Evolutionary conservation across 2,329 filamentous ascomycete species (phyloP).

Genomic region (Emergomyces orientalis): DNA sequence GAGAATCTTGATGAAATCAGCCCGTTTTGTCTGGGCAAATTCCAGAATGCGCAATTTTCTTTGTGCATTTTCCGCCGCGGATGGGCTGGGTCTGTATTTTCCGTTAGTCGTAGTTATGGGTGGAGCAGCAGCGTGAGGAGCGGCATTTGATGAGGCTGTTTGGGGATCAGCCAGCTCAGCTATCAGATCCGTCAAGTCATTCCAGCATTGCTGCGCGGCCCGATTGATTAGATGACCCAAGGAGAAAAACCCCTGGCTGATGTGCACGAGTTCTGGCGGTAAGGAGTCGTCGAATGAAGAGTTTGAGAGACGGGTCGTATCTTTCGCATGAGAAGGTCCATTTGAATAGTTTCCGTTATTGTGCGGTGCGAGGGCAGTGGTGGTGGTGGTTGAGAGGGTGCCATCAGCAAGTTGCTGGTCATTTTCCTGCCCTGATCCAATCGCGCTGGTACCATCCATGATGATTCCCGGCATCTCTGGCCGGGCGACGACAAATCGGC

Average conservation of each 20-base stretch:
- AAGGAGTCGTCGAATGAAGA: conserved; percentile 19
- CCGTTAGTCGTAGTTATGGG: conserved; percentile 20
- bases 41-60: conserved; percentile 70
- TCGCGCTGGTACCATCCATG: conserved; percentile 25
- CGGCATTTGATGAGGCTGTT: conserved; percentile 40
- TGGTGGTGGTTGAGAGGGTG: background rate
- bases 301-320: conserved; percentile 6
- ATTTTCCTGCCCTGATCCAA: conserved; percentile 1
- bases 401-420: background rate
- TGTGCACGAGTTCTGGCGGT: conserved; percentile 53
- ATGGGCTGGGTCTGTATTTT: conserved; percentile 22
- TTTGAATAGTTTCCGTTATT: conserved; percentile 9
- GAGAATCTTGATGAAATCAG: conserved; percentile 84
- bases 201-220: conserved; percentile 74
- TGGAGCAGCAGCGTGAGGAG: conserved; percentile 15
- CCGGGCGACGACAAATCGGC: conserved; percentile 6
- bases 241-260: conserved; percentile 66
- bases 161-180: conserved; percentile 61
- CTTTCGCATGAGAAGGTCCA: conserved; percentile 7
- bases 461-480: conserved; percentile 36
- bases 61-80: conserved; percentile 52
- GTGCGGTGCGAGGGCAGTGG: background rate
- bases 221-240: conserved; percentile 66
- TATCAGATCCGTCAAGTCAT: conserved; percentile 62
- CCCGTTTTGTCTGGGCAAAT: conserved; percentile 69